Evolutionary conservation across 768 basidiomycete species (phyloP), one percentile per base, ranked within the genome.

Genomic region (Trametes gibbosa): DNA sequence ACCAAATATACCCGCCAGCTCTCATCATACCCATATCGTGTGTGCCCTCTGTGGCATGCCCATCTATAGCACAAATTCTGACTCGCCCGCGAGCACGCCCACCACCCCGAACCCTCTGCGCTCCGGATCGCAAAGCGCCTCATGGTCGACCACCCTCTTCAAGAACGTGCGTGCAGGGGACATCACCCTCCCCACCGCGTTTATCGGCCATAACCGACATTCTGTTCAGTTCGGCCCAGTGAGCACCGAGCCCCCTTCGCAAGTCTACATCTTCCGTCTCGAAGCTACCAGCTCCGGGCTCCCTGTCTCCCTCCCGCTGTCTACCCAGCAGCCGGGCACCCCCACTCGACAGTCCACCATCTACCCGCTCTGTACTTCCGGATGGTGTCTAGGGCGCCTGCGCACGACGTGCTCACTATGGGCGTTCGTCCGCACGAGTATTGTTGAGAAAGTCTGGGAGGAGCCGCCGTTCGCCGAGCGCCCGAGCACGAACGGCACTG

Each of bases 361-460:
- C 17, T 90, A 96, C 71, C 92, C 95, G 0, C 76, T 97, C 2
- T 97, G 94, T 67, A 76, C 81, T 12, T 83, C 82, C 17, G 86
- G 90, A n/a, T 96, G 93, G 87, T 96, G 94, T 70, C 77, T 96
- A 16, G 75, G 81, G 5, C 83, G 95, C 8, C 77, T 97, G 19
- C 84, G 94, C 13, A 80, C 87, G 37, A 92, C 94, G n/a, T 95
- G 93, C 72, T 88, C 87, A 4, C 75, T 96, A 14, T 97, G 94
- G 93, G 84, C 89, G 17, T 96, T 91, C 66, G 85, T 96, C 50
- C 83, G 92, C 23, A 85, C 84, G 0, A 84, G 89, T 10, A 77
- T 97, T 53, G 78, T 96, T 19, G 92, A 94, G 59, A 88, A 86
- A 64, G 76, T 96, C 5, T 97, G 95, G 95, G 89, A 92, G 56